Evolutionary conservation across 129 eudicot genomes (phyloP), one percentile per base, ranked within the genome.

Genomic region (Artemisia argyi): DNA sequence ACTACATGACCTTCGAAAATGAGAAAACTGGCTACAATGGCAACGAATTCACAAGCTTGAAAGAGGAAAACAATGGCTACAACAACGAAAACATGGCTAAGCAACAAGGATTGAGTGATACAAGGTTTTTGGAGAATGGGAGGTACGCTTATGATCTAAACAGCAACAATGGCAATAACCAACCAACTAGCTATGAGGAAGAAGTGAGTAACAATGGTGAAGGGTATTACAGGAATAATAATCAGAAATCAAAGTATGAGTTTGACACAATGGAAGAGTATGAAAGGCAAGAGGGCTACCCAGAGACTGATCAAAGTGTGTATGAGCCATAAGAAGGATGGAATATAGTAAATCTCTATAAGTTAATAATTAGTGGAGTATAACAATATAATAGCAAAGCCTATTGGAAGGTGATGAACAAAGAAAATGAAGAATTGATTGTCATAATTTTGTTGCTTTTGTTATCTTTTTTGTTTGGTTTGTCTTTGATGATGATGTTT

Each of bases 221-320:
- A 72, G 89, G 80, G 49, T 82, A 83, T 78, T 70, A 75, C 55
- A 80, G 60, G 66, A 73, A 77, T 10, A 79, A 52, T 54, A 66
- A 78, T 35, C 59, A 80, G 46, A 79, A 69, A 44, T 78, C 88
- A 19, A 78, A 81, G 16, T 84, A 84, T 76, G 89, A 78, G 74
- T 91, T 88, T 66, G 87, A 91, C 51, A 72, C 93, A 44, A 88
- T 88, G 91, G 93, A 86, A 64, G 93, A 88, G 82, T 85, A 80
- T 58, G 96, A 88, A 71, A 91, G 79, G 78, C 85, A 88, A 50
- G 67, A 83, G 19, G 93, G 85, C 19, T 85, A 83, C 69, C 65
- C 75, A 73, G 55, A 61, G 39, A 30, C 16, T 62, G 32, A 69
- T 4, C 82, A 64, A 51, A 54, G 61, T 44, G 77, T 32, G 11